These are phyloP conservation scores for Cubamyces lactineus DNA, from an alignment of 768 basidiomycete genomes.

Conservation along the genomic window DNA sequence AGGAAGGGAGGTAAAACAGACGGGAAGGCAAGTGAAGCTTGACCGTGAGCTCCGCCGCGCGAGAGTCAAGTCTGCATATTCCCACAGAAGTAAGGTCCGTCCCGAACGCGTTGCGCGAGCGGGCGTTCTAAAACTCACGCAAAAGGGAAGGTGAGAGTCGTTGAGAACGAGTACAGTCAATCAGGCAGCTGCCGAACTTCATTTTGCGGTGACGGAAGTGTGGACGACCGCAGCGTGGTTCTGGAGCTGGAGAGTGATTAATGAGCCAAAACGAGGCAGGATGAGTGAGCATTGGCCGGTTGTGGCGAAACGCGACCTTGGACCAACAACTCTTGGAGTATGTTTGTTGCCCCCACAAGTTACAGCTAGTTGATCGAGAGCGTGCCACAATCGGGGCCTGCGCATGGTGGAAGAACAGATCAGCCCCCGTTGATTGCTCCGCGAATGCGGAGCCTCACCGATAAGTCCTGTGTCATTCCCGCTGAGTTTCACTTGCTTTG, in stretches of 20 bases:
- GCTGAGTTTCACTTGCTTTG: neutral
- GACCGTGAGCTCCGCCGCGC: neutral
- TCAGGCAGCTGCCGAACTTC: neutral
- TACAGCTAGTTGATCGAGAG: neutral
- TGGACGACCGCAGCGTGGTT: neutral
- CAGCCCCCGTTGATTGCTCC: neutral
- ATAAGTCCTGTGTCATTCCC: conserved; percentile 7
- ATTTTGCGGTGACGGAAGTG: neutral
- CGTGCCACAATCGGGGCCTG: conserved; percentile 1
- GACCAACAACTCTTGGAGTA: conserved; percentile 19
- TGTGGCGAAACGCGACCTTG: conserved; percentile 2
- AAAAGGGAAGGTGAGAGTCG: neutral
- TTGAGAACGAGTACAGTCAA: neutral
- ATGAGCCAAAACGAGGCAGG: neutral
- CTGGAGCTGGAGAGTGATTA: neutral
- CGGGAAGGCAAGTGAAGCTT: neutral
- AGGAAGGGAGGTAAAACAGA: neutral
- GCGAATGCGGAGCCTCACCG: conserved; percentile 14
- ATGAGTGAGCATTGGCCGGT: neutral
- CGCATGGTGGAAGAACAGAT: conserved; percentile 10
- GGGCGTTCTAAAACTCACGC: neutral
- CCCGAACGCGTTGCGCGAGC: neutral
- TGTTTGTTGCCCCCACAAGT: conserved; percentile 12
- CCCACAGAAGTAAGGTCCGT: conserved; percentile 10
- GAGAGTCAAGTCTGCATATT: neutral